phyloP scores from a whole-genome alignment of 2,329 filamentous ascomycete genomes.

The Sclerotinia spermophila region DNA sequence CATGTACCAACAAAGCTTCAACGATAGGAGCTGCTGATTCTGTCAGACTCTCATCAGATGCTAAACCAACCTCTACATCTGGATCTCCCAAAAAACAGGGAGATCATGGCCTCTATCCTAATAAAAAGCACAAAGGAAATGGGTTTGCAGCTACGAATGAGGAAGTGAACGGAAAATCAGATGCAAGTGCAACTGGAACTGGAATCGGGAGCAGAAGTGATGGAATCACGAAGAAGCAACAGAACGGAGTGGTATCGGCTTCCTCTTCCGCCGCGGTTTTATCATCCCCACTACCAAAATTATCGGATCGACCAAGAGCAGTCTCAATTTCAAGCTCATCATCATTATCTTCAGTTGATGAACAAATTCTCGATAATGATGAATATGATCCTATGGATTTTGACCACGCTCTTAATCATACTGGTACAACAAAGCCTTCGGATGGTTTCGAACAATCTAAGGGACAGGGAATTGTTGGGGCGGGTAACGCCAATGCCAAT shows the following conservation, averaged over 20 bases:
- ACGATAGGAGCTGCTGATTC: neutral
- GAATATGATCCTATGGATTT: conserved; percentile 18
- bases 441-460: conserved; percentile 14
- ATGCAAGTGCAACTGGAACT: conserved; percentile 16
- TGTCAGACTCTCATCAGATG: conserved; percentile 4
- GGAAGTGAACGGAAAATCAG: conserved; percentile 24
- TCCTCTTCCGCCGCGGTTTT: neutral
- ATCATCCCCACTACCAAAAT: conserved; percentile 13
- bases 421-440: conserved; percentile 15
- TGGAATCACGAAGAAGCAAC: conserved; percentile 5
- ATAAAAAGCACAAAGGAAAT: conserved; percentile 32
- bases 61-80: conserved; percentile 14
- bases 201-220: neutral
- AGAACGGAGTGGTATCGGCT: conserved; percentile 14
- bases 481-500: conserved; percentile 24
- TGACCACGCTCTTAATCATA: conserved; percentile 17
- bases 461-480: conserved; percentile 11
- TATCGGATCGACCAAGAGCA: conserved; percentile 22
- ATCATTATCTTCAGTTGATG: conserved; percentile 40
- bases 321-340: conserved; percentile 37
- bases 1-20: conserved; percentile 5
- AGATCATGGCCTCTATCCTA: conserved; percentile 24
- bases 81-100: conserved; percentile 24
- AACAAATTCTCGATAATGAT: conserved; percentile 28
- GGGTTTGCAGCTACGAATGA: conserved; percentile 23